Conservation (phyloP, 192 early-diverging fungal species). For the Umbelopsis isabellina region DNA sequence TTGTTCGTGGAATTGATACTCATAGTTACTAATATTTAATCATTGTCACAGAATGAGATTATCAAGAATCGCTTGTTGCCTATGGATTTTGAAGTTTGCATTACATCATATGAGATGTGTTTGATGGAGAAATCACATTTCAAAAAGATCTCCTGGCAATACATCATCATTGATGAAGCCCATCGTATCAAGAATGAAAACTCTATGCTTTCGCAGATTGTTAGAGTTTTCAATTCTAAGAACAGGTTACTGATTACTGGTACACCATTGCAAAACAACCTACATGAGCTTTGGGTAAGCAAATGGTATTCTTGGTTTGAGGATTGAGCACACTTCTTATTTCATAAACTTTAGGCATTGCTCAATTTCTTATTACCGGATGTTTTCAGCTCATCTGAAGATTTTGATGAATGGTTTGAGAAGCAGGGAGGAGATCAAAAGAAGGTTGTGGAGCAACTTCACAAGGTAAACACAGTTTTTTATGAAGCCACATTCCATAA, state of each 20-base stretch:
- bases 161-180: constrained; percentile 94
- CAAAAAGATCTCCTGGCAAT: constrained; percentile 87
- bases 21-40: constrained; percentile 9
- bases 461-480: constrained; percentile 47
- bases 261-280: constrained; percentile 96
- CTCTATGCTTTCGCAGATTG: constrained; percentile 93
- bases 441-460: constrained; percentile 60
- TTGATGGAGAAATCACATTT: constrained; percentile 86
- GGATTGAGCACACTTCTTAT: neutral
- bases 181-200: constrained; percentile 99
- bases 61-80: constrained; percentile 59
- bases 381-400: constrained; percentile 91
- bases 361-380: constrained; percentile 98
- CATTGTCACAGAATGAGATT: constrained; percentile 46
- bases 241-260: constrained; percentile 93
- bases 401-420: constrained; percentile 95
- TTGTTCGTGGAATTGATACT: neutral
- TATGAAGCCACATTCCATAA: neutral
- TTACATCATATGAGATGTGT: constrained; percentile 98
- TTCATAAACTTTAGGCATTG: constrained; percentile 58
- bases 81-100: constrained; percentile 85
- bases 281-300: constrained; percentile 93
- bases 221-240: constrained; percentile 84
- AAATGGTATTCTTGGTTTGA: neutral
- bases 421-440: constrained; percentile 75